These are phyloP conservation scores for Byssothecium circinans DNA, from an alignment of 2,329 filamentous ascomycete species.

Conservation along the genomic window DNA sequence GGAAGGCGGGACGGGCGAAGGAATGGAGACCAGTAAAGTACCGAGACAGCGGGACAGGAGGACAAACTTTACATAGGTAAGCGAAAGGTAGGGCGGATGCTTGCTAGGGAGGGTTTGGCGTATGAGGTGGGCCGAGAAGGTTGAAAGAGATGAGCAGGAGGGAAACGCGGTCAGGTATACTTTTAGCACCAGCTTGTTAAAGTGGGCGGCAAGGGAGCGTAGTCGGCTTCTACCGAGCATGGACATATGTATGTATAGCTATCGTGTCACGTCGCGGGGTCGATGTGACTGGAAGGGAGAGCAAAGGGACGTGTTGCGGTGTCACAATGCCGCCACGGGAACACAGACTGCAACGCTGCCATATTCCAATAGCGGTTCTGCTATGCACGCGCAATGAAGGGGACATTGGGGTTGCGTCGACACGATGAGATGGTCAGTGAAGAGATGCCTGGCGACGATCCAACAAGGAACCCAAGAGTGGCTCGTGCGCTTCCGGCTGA, in stretches of 20 bases:
- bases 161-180: constrained; percentile 28
- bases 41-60: constrained; percentile 25
- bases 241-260: too few relatives aligned
- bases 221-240: constrained; percentile 33
- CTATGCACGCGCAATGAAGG: constrained; percentile 20
- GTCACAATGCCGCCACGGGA: constrained; percentile 33
- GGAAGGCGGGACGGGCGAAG: constrained; percentile 24
- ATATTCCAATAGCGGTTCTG: constrained; percentile 21
- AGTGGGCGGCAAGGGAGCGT: constrained; percentile 33
- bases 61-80: constrained; percentile 35
- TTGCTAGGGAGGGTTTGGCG: constrained; percentile 20
- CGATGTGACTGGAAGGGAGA: constrained; percentile 33
- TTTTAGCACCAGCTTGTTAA: constrained; percentile 20
- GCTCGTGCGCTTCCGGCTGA: constrained; percentile 19
- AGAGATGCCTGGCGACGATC: constrained; percentile 6
- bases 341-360: constrained; percentile 40
- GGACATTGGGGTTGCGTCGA: constrained; percentile 14
- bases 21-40: constrained; percentile 21
- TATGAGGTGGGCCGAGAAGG: constrained; percentile 22
- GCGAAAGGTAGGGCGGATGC: constrained; percentile 23
- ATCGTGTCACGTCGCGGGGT: constrained; percentile 24
- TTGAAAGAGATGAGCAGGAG: constrained; percentile 18
- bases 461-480: constrained; percentile 6
- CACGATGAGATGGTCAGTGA: background rate
- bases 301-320: constrained; percentile 30